Conservation (phyloP, 768 basidiomycete species). For the Suillus ampliporus region DNA sequence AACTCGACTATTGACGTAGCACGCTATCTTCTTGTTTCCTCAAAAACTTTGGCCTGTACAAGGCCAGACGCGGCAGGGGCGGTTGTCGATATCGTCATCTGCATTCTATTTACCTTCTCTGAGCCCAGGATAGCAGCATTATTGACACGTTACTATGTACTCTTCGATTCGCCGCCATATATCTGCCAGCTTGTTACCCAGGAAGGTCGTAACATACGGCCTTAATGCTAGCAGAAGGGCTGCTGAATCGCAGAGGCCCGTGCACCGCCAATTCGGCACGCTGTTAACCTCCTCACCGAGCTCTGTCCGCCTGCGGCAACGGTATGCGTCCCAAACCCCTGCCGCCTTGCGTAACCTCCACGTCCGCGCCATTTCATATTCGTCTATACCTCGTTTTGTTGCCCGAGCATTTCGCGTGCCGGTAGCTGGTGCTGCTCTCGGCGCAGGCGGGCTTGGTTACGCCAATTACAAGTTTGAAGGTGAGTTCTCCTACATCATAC, state of each 20-base stretch:
- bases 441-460: constrained; percentile 90
- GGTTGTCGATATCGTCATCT: not conserved
- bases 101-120: not conserved
- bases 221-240: constrained; percentile 47
- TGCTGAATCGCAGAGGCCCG: constrained; percentile 43
- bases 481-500: constrained; percentile 38
- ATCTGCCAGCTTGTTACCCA: constrained; percentile 35
- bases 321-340: constrained; percentile 49
- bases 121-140: not conserved
- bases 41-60: not conserved
- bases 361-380: constrained; percentile 80
- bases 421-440: constrained; percentile 86
- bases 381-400: constrained; percentile 88
- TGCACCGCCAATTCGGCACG: constrained; percentile 64
- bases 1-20: constrained; percentile 5
- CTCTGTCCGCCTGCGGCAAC: constrained; percentile 49
- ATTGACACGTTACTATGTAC: constrained; percentile 43
- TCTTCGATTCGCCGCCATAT: constrained; percentile 48
- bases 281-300: constrained; percentile 51
- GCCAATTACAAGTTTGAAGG: constrained; percentile 98
- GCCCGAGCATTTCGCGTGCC: constrained; percentile 88
- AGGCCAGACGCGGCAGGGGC: not conserved
- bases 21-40: not conserved
- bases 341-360: constrained; percentile 67
- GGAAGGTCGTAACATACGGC: constrained; percentile 61